These are phyloP conservation scores for Naganishia antarctica DNA, from an alignment of 768 basidiomycete species.

Conservation along the genomic window DNA sequence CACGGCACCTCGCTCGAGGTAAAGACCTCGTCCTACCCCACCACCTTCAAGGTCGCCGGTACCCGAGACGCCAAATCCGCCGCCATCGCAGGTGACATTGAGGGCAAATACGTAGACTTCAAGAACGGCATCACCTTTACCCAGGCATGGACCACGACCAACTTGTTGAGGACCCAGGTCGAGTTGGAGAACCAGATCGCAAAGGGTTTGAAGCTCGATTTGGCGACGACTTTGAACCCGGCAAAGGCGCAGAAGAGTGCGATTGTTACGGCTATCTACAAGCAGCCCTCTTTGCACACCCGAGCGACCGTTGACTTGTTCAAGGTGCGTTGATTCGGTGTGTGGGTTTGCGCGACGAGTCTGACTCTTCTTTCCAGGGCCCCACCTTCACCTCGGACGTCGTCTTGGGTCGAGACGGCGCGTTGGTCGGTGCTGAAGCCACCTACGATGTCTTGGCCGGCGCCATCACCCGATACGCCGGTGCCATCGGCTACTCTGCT, in stretches of 20 bases:
- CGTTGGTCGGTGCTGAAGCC: conserved; percentile 93
- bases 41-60: conserved; percentile 89
- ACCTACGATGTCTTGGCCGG: conserved; percentile 95
- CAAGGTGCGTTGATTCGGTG: conserved; percentile 60
- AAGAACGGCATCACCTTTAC: conserved; percentile 91
- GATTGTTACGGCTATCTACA: conserved; percentile 77
- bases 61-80: conserved; percentile 67
- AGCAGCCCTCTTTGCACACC: conserved; percentile 91
- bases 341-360: neutral
- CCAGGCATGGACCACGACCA: conserved; percentile 83
- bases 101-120: conserved; percentile 88
- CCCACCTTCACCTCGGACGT: conserved; percentile 95
- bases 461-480: conserved; percentile 82
- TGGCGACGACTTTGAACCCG: conserved; percentile 74
- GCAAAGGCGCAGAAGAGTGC: conserved; percentile 81
- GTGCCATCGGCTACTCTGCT: conserved; percentile 89
- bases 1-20: conserved; percentile 53
- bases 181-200: conserved; percentile 97
- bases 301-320: conserved; percentile 85
- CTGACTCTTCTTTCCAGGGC: conserved; percentile 58
- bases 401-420: conserved; percentile 91
- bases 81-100: conserved; percentile 80
- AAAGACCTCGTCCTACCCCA: conserved; percentile 53
- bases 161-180: conserved; percentile 81
- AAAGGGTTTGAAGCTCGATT: conserved; percentile 88